These are phyloP conservation scores for Cladorrhinum sp. DNA, from an alignment of 2,329 filamentous ascomycete species.

Conservation along the genomic window DNA sequence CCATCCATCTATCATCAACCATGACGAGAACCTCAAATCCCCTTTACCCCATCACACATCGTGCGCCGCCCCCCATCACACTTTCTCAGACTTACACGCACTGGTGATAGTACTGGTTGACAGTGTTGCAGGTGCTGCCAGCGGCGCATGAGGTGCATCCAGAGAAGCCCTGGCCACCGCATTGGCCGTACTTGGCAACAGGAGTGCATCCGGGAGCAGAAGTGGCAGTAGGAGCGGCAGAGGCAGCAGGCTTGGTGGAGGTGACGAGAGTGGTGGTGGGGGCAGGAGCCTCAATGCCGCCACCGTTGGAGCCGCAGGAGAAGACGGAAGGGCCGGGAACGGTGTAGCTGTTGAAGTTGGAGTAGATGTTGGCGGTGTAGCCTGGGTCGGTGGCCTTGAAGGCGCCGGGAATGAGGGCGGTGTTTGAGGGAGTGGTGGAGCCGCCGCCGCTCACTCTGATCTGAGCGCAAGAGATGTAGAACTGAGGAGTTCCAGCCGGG, in stretches of 20 bases:
- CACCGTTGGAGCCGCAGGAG: slow-evolving; percentile 17
- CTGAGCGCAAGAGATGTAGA: slow-evolving; percentile 32
- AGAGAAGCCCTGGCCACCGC: slow-evolving; percentile 37
- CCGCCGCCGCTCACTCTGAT: slow-evolving; percentile 43
- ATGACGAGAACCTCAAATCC: too few species aligned
- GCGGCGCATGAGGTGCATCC: slow-evolving; percentile 37
- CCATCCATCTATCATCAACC: too few species aligned
- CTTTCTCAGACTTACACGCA: slow-evolving; percentile 40
- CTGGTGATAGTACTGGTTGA: slow-evolving; percentile 43
- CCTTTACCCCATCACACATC: too few species aligned
- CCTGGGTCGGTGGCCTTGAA: slow-evolving; percentile 44
- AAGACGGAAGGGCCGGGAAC: slow-evolving; percentile 28
- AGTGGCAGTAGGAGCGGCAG: neutral
- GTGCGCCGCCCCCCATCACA: too few species aligned
- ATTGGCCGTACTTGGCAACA: slow-evolving; percentile 37
- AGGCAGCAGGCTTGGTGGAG: slow-evolving; percentile 1
- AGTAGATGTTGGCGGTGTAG: slow-evolving; percentile 42
- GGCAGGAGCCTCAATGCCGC: slow-evolving; percentile 1
- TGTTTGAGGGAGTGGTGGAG: slow-evolving; percentile 30
- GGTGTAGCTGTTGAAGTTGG: slow-evolving; percentile 27
- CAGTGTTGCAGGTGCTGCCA: slow-evolving; percentile 36
- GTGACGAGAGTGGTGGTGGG: slow-evolving; percentile 14
- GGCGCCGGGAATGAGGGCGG: slow-evolving; percentile 41
- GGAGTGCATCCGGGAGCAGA: slow-evolving; percentile 14
- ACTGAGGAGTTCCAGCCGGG: slow-evolving; percentile 32